Evolutionary conservation across 805 yeast genomes (phyloP).

Genomic region (Scheffersomyces lignosus): DNA sequence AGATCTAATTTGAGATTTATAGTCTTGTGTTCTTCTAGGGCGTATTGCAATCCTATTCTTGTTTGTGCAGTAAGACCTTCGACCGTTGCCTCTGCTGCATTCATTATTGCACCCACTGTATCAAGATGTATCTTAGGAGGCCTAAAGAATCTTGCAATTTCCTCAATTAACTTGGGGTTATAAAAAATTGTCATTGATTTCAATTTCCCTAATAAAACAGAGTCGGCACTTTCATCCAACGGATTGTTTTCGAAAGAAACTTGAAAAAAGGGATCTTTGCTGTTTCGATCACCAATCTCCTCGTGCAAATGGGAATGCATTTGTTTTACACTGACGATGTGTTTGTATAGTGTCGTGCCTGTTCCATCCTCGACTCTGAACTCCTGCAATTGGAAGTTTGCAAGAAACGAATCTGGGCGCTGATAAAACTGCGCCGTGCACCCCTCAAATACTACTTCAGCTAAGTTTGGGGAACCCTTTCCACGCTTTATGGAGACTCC

Average conservation of each 20-base stretch:
- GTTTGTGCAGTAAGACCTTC: slow-evolving; percentile 91
- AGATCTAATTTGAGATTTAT: slow-evolving; percentile 81
- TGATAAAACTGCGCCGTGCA: slow-evolving; percentile 72
- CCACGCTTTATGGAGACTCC: slow-evolving; percentile 60
- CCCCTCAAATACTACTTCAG: slow-evolving; percentile 80
- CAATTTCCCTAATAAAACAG: slow-evolving; percentile 68
- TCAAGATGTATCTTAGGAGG: slow-evolving; percentile 87
- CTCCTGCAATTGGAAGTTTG: slow-evolving; percentile 75
- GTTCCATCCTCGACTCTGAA: slow-evolving; percentile 88
- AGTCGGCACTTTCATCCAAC: slow-evolving; percentile 78
- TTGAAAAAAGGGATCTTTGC: slow-evolving; percentile 70
- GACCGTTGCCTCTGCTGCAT: slow-evolving; percentile 92
- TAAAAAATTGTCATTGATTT: slow-evolving; percentile 88
- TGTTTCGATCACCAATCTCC: slow-evolving; percentile 11
- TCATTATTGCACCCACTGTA: slow-evolving; percentile 85
- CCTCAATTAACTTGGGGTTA: slow-evolving; percentile 80
- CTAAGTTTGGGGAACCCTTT: slow-evolving; percentile 51
- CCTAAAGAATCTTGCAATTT: slow-evolving; percentile 70
- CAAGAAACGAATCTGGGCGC: slow-evolving; percentile 73
- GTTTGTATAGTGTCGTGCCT: slow-evolving; percentile 73
- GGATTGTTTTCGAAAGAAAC: slow-evolving; percentile 86
- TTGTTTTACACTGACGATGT: slow-evolving; percentile 81
- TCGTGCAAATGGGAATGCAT: slow-evolving; percentile 41
- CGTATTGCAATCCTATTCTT: slow-evolving; percentile 87
- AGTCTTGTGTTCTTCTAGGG: slow-evolving; percentile 93